phyloP scores from a whole-genome alignment of 257 asterid species.

The Scutellaria minor region DNA sequence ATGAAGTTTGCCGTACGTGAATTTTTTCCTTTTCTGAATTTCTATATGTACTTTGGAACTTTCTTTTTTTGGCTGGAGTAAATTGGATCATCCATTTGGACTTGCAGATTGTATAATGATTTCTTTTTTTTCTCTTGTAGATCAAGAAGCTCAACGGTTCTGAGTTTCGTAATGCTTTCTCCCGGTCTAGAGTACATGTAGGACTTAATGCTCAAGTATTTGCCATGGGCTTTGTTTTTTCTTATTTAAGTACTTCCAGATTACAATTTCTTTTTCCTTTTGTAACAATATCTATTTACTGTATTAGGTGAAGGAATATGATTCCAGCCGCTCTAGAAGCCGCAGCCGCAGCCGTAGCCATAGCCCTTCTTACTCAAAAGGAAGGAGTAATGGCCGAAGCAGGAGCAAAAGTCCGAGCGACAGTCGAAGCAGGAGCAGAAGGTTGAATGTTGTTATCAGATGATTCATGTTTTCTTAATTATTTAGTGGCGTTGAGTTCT shows the following conservation, averaged over 20 bases:
- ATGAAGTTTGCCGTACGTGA: constrained; percentile 88
- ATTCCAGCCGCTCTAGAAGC: constrained; percentile 75
- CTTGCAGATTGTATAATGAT: constrained; percentile 9
- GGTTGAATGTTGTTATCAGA: constrained; percentile 43
- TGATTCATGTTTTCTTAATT: constrained; percentile 16
- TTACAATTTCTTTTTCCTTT: neutral
- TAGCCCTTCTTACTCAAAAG: constrained; percentile 68
- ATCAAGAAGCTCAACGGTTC: constrained; percentile 92
- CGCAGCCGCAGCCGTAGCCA: constrained; percentile 69
- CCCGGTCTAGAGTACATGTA: constrained; percentile 82
- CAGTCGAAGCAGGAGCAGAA: constrained; percentile 87
- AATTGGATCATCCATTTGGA: constrained; percentile 25
- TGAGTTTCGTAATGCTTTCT: constrained; percentile 91
- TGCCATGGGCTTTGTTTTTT: neutral
- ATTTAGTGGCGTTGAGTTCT: constrained; percentile 2
- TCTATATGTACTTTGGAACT: neutral
- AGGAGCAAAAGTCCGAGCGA: constrained; percentile 67
- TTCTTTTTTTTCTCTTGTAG: constrained; percentile 47
- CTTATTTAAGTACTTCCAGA: neutral
- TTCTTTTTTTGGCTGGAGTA: neutral
- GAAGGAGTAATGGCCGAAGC: constrained; percentile 69
- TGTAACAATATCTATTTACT: constrained; percentile 23
- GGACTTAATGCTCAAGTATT: constrained; percentile 13
- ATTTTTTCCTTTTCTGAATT: neutral
- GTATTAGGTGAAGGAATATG: constrained; percentile 85